Percentiles rank a stretch among this genome's conserved stretches.
Evolutionary conservation across 495 filamentous ascomycete species (phyloP).

Genomic region (Aspergillus campestris): DNA sequence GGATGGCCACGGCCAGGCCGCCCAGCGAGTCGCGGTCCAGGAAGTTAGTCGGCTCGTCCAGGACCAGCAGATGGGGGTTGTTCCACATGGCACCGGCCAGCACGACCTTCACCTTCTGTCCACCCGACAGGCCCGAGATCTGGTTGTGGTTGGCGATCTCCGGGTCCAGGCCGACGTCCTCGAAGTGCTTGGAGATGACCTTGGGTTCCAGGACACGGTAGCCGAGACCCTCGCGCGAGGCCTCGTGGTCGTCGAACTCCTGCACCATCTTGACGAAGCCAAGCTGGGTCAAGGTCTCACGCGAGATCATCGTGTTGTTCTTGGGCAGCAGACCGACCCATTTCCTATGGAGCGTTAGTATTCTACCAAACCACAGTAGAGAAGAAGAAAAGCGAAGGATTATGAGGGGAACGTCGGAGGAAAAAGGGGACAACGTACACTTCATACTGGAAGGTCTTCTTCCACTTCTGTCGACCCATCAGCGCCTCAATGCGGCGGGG

Average conservation of each 20-base stretch:
- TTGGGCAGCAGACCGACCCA: conserved; percentile 86
- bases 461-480: conserved; percentile 95
- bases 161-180: conserved; percentile 90
- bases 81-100: conserved; percentile 98
- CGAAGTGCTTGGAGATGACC: conserved; percentile 95
- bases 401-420: neutral
- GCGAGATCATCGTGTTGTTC: conserved; percentile 83
- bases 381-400: no score
- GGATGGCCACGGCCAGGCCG: conserved; percentile 90
- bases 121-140: conserved; percentile 92
- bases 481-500: conserved; percentile 72
- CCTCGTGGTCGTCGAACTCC: conserved; percentile 98
- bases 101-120: conserved; percentile 99
- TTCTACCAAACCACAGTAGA: neutral
- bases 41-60: conserved; percentile 99
- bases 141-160: conserved; percentile 98
- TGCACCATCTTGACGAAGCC: conserved; percentile 92
- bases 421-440: conserved; percentile 47
- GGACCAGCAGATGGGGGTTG: conserved; percentile 92
- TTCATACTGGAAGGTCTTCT: conserved; percentile 99
- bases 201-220: conserved; percentile 88
- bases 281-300: conserved; percentile 76
- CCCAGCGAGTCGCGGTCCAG: conserved; percentile 95
- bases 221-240: conserved; percentile 92
- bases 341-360: conserved; percentile 44